Evolutionary conservation across 2,329 filamentous ascomycete genomes (phyloP).

Genomic region (Pseudopithomyces maydicus): DNA sequence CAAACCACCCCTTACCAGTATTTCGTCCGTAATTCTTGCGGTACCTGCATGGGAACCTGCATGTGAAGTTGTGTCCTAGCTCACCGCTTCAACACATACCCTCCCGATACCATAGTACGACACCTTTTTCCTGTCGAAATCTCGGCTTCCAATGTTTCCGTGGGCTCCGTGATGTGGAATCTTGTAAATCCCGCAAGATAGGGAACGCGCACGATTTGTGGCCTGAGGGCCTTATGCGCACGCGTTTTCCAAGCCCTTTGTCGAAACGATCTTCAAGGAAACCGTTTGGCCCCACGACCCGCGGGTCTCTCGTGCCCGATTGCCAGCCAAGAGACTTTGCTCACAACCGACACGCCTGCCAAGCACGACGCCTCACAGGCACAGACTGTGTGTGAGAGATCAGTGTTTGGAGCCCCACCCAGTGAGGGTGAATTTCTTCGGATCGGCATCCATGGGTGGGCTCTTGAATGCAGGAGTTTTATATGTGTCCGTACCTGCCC

Average conservation of each 20-base stretch:
- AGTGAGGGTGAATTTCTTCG: neutral
- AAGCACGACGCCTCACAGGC: conserved; percentile 2
- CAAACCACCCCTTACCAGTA: neutral
- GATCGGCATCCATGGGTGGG: neutral
- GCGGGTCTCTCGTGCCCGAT: conserved; percentile 13
- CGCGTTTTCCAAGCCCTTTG: neutral
- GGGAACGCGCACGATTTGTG: conserved; percentile 11
- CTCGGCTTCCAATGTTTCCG: conserved; percentile 11
- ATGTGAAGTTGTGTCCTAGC: neutral
- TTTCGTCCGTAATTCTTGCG: neutral
- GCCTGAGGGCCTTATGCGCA: conserved; percentile 14
- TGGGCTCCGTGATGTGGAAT: conserved; percentile 10
- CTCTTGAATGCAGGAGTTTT: neutral
- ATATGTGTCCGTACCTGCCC: neutral
- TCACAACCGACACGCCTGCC: conserved; percentile 11
- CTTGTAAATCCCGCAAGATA: neutral
- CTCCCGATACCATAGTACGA: neutral
- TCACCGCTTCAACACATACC: neutral
- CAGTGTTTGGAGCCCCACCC: neutral
- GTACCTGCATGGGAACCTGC: neutral
- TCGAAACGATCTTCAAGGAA: conserved; percentile 6
- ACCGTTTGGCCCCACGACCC: conserved; percentile 15
- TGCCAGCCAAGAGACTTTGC: conserved; percentile 15
- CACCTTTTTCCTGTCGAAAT: conserved; percentile 2
- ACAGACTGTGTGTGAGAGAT: neutral